Base-by-base conservation (phyloP, 352 stramenopile species). In the Blastocystis sp. region DNA sequence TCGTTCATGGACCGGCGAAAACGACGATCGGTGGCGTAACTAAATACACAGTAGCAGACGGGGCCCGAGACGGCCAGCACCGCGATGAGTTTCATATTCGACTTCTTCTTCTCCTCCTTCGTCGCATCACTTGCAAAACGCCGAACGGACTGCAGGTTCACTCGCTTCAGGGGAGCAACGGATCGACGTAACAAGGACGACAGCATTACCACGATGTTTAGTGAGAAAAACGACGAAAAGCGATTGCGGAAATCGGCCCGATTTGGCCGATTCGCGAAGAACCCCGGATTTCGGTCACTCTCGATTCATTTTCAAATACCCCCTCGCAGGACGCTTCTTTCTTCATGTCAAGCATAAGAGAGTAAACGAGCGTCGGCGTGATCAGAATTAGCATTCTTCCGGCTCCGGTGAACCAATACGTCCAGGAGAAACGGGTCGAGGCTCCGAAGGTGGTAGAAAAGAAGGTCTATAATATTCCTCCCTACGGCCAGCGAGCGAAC, bases 401-500 rank as follows among this genome's bases (percentile, higher is more conserved):
- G 24, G 74, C 74, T 85, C 74, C 74, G 2, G 60, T 85, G 26
- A 62, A 85, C 45, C 45, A 85, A 31, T 85, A 85, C 26, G 60
- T 67, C 12, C 26, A 85, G 60, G 74, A 37, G 74, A 85, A 85
- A 55, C 67, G 66, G 31, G 41, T 67, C 33, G 74, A 85, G 55
- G 74, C 55, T 69, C 35, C 74, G 4, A 85, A 85, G 39, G 50
- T 33, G 51, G 66, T 55, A 50, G 45, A 33, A 21, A 85, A 85
- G 74, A 85, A 85, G 31, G 74, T 85, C 3, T 85, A 85, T n/a
- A 85, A 85, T 55, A 77, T 91, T 12, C 82, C 90, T 26, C 62
- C 62, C 12, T 91, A 91, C 71, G 41, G 88, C 29, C 66, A 85
- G 39, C 70, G 90, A 55, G 45, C 59, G 2, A 90, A 90, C n/a